Evolutionary conservation across 805 yeast genomes (phyloP), one percentile per base, ranked within the genome.

Genomic region (Hanseniaspora vineae): DNA sequence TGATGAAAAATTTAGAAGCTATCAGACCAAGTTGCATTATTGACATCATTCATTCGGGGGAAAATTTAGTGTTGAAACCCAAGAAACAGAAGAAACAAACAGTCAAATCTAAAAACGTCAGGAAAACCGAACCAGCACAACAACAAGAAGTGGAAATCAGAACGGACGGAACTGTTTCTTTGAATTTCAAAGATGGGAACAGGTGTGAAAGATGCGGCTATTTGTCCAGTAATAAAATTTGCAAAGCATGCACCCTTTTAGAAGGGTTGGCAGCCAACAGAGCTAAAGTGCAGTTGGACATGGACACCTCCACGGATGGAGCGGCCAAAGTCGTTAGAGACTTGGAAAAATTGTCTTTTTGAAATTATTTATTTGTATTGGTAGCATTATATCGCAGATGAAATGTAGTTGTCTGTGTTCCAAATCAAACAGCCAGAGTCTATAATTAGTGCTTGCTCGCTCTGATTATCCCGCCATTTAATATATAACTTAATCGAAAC

Each of bases 11-110:
- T 53, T 67, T 92, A 40, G 98, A 92, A 60, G 77, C 90, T 2
- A 80, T 89, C 1, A 74, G 97, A 55, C 96, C 98, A 14, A 80
- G 92, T 35, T 83, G 96, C 58, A 92, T 92, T 49, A 77, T 92
- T 62, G 99, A 92, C 66, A 85, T 92, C 47, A 92, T 92, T 32
- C 84, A 84, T 54, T 84, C 95, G 53, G 98, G 99, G 35, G 98
- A 92, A 65, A 81, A 80, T 51, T 75, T 89, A 54, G 80, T 76
- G 33, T 65, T 89, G 44, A 75, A 76, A 53, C 76, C 76, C 33
- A 79, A 73, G 60, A 77, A 73, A 58, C 68, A 67, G 64, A 50
- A 72, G 74, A 48, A 59, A 55, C 17, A 59, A 58, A 48, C 66
- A 60, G 54, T 64, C 47, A 61, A 54, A 44, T 64, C 56, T 29